These are phyloP conservation scores for Didymella segeticola DNA, from an alignment of 2,329 filamentous ascomycete genomes.

Conservation along the genomic window DNA sequence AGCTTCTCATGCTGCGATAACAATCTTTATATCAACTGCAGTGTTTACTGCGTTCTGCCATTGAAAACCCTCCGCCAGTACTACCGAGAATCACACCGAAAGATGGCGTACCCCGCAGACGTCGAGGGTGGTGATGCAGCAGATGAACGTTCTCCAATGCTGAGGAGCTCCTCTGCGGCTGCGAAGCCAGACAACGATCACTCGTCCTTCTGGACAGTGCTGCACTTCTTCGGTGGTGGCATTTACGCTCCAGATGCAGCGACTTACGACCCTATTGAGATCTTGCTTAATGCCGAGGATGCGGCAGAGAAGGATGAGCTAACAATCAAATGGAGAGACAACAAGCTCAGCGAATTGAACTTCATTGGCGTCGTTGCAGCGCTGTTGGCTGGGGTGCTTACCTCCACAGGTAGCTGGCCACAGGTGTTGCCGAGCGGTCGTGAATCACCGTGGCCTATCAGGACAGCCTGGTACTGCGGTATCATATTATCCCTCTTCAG, in stretches of 20 bases:
- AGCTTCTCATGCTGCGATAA: neutral
- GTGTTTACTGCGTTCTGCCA: neutral
- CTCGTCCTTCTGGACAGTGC: slow-evolving; percentile 17
- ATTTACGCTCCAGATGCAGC: slow-evolving; percentile 43
- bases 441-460: slow-evolving; percentile 51
- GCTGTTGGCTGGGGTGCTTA: slow-evolving; percentile 47
- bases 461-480: slow-evolving; percentile 53
- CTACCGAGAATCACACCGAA: slow-evolving; percentile 12
- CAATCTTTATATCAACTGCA: slow-evolving; percentile 6
- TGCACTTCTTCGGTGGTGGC: slow-evolving; percentile 43
- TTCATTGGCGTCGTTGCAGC: slow-evolving; percentile 51
- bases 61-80: neutral
- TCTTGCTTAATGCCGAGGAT: slow-evolving; percentile 48
- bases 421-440: slow-evolving; percentile 48
- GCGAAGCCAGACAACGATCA: slow-evolving; percentile 5
- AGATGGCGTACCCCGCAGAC: slow-evolving; percentile 31
- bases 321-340: slow-evolving; percentile 49
- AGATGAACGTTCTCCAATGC: slow-evolving; percentile 32
- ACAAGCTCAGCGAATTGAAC: slow-evolving; percentile 51
- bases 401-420: slow-evolving; percentile 55
- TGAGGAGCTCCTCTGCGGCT: slow-evolving; percentile 23
- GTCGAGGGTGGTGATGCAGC: slow-evolving; percentile 24
- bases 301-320: slow-evolving; percentile 43
- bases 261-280: slow-evolving; percentile 48
- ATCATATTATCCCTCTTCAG: slow-evolving; percentile 59